These are phyloP conservation scores for Paramecium biaurelia DNA, from an alignment of 73 alveolate genomes.

Conservation along the genomic window DNA sequence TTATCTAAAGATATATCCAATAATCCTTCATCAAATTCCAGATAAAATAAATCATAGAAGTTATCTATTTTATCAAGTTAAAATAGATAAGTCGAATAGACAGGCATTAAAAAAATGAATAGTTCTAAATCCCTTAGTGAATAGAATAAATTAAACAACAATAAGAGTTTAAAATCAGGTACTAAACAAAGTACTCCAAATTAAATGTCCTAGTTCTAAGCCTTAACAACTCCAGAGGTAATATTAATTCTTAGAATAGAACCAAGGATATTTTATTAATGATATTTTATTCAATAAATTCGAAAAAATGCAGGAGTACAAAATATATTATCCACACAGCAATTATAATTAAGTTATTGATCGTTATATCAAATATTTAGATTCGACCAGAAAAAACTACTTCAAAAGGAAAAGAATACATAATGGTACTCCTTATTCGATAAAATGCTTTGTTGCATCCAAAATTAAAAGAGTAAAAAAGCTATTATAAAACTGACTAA, in stretches of 20 bases:
- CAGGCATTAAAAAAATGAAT: background rate
- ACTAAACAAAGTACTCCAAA: conserved; percentile 9
- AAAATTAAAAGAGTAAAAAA: conserved; percentile 20
- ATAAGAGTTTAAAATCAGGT: conserved; percentile 6
- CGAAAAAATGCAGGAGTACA: conserved; percentile 12
- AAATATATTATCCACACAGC: background rate
- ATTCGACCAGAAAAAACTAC: background rate
- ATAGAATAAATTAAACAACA: background rate
- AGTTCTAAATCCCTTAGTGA: background rate
- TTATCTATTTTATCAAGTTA: background rate
- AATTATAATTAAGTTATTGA: conserved; percentile 6
- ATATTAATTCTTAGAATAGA: background rate
- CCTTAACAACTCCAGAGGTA: background rate
- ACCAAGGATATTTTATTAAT: background rate
- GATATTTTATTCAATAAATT: conserved; percentile 1
- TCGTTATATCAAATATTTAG: background rate
- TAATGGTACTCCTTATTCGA: background rate
- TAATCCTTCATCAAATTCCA: conserved; percentile 8
- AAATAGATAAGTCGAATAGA: background rate
- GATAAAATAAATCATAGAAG: background rate
- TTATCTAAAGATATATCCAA: background rate
- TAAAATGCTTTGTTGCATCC: conserved; percentile 12
- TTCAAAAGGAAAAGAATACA: background rate
- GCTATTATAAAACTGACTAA: background rate
- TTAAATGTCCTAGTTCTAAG: conserved; percentile 11